Base-by-base conservation (phyloP, 78 protist genomes). In the Dictyostelium capitatum region DNA sequence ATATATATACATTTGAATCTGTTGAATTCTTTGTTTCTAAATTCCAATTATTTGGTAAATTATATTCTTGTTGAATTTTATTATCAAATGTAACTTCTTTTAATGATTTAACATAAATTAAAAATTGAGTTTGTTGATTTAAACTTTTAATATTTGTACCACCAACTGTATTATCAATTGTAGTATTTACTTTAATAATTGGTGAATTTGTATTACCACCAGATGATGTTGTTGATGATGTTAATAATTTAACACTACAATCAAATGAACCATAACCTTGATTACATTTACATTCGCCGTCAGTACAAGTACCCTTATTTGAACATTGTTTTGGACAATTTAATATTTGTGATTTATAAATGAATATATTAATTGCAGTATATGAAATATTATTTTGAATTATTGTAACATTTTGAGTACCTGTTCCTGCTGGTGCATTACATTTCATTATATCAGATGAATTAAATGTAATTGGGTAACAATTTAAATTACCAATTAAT, bases 291-390 rank as follows among this genome's bases (percentile, higher is more conserved):
- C 75, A 67, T 28, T 28, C 37, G 3, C 75, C 75, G 0, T 8
- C 37, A 11, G 37, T 62, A 32, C 75, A 67, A 30, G 12, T 67
- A 32, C 75, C 75, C 14, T 67, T 25, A 28, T 32, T 67, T 67
- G 75, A 67, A 32, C 75, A 67, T 67, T 32, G 19, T 30, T 67
- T 67, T 62, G 70, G 70, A 62, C 70, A 62, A 37, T 37, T 37
- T 37, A 37, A 37, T 37, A 25, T 62, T 62, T 30, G 32, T 37
- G n/a, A n/a, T 9, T 23, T 59, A 59, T 59, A 62, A 25, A 25
- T 62, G 28, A 20, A 62, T 25, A 62, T 62, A 10, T 62, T 62
- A 4, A 25, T 11, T 7, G 43, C 70, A 25, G 28, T 37, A 62
- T 62, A 37, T 37, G 43, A 37, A 3, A 37, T 25, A 62, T 12